phyloP scores from a whole-genome alignment of 2,329 filamentous ascomycete genomes.

The Phaeoacremonium minimum region DNA sequence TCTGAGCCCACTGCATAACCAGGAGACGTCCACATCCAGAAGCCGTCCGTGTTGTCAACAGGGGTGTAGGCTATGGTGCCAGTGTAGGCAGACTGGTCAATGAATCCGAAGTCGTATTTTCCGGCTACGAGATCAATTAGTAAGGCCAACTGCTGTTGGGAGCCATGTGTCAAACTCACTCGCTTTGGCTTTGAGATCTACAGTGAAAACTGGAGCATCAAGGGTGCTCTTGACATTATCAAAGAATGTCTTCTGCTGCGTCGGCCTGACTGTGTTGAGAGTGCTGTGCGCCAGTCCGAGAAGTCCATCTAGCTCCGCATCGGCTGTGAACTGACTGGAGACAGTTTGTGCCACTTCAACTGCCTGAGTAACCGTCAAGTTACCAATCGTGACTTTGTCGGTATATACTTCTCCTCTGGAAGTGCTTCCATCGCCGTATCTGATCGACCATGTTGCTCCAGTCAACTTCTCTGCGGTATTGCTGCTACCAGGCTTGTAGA shows the following conservation, averaged over 20 bases:
- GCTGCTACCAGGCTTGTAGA: conserved; percentile 33
- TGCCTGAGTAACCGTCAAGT: conserved; percentile 36
- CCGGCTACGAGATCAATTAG: conserved; percentile 14
- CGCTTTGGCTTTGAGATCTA: conserved; percentile 24
- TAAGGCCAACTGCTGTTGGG: too few species aligned
- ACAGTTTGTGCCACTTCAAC: conserved; percentile 38
- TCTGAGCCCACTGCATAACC: conserved; percentile 29
- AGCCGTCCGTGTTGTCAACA: conserved; percentile 53
- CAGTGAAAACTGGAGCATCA: conserved; percentile 23
- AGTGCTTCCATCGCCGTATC: conserved; percentile 37
- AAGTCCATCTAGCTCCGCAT: conserved; percentile 35
- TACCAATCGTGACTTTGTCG: conserved; percentile 39
- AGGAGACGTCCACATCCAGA: conserved; percentile 54
- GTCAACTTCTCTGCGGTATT: conserved; percentile 29
- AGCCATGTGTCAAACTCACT: conserved; percentile 14
- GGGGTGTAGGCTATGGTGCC: conserved; percentile 53
- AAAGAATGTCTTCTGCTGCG: conserved; percentile 36
- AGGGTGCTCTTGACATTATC: conserved; percentile 24
- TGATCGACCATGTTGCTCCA: conserved; percentile 34
- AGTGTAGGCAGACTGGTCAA: conserved; percentile 53
- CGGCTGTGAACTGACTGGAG: conserved; percentile 33
- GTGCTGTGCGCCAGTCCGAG: conserved; percentile 38
- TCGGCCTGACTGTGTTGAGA: conserved; percentile 39
- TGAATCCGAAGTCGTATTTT: conserved; percentile 36
- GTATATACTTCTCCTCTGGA: conserved; percentile 38